Evolutionary conservation across 257 asterid genomes (phyloP).

Genomic region (Scutellaria minor): DNA sequence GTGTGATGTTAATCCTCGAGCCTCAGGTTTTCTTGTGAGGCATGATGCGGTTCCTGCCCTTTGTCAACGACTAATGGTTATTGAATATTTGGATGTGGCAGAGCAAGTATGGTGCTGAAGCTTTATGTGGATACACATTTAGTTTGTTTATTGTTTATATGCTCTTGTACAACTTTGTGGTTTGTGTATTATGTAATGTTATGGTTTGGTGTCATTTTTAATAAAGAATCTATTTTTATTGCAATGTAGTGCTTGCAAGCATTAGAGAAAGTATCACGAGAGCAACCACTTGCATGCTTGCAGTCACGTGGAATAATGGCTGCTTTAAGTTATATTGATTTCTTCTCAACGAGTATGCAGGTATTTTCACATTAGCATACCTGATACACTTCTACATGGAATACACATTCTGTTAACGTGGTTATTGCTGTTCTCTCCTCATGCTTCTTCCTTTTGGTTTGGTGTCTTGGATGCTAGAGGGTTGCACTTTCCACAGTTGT

Average conservation of each 20-base stretch:
- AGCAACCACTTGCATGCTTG: conserved; percentile 93
- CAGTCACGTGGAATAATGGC: conserved; percentile 95
- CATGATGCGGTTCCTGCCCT: conserved; percentile 86
- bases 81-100: conserved; percentile 92
- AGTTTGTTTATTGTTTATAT: conserved; percentile 21
- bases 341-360: conserved; percentile 93
- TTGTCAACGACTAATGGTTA: conserved; percentile 77
- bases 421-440: conserved; percentile 23
- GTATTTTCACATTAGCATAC: conserved; percentile 48
- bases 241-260: conserved; percentile 89
- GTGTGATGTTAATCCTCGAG: conserved; percentile 82
- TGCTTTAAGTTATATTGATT: conserved; percentile 78
- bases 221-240: background rate
- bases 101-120: conserved; percentile 76
- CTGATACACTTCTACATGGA: background rate
- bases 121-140: conserved; percentile 23
- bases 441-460: conserved; percentile 19
- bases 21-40: conserved; percentile 74
- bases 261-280: conserved; percentile 80
- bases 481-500: conserved; percentile 89
- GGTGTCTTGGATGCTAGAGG: conserved; percentile 57
- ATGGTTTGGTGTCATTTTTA: conserved; percentile 1
- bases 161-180: conserved; percentile 4
- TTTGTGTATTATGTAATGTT: conserved; percentile 22
- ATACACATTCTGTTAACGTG: conserved; percentile 13